Base-by-base conservation (phyloP, 2,329 filamentous ascomycete species). In the Botrytis tulipae region DNA sequence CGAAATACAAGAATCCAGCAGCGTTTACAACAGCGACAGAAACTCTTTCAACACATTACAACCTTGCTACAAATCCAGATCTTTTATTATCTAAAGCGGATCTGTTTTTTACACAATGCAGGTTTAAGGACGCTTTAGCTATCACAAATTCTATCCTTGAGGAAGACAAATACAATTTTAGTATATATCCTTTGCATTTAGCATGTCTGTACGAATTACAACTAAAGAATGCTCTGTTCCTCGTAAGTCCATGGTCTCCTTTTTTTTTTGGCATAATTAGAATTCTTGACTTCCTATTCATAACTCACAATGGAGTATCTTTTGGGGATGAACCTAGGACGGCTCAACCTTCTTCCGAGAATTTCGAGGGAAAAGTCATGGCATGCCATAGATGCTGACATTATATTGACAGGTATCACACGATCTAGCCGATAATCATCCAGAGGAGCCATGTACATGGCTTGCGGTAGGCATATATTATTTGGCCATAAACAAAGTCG, bases 401-500 rank as follows among this genome's bases (percentile, higher is more conserved):
- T 37, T 42, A 0, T 14, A 25, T 29, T 67, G 22, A 37, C 9
- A 72, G 71, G 59, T 98, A 48, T 91, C 96, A 0, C 96, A 99
- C 82, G 94, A 97, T 77, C 88, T 99, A 42, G 94, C 95, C 37
- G 95, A 98, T 80, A 92, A 91, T 60, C 94, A 97, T 76, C 95
- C 96, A 0, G 91, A 96, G 74, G 94, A 98, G 82, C 92, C 96
- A 0, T 94, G 92, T 81, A 92, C 95, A 1, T 99, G 96, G 91
- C 88, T 99, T 40, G 96, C 96, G 0, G 95, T 99, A 18, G 96
- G 94, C 18, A 92, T 95, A 44, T 99, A 98, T 85, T 99, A 99
- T 83, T 91, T 98, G 76, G 87, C 92, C 25, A 97, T 95, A 71
- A 89, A 90, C 78, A 95, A 94, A 79, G 94, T 99, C 73, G 92